Conservation (phyloP, 129 eudicot genomes). For the Deinandra increscens region DNA sequence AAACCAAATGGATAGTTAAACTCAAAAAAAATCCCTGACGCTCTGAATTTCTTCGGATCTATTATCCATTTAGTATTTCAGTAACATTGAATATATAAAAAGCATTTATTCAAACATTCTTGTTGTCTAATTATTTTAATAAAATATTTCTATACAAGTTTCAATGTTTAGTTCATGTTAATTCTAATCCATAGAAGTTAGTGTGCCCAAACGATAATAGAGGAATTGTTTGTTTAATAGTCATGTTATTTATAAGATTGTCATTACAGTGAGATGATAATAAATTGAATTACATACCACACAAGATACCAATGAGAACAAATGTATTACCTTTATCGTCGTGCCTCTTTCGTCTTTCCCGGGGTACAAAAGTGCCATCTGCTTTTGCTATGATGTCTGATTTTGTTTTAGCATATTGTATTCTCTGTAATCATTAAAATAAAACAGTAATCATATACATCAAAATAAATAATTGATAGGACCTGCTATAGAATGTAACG, state of each 20-base stretch:
- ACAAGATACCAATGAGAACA: constrained; percentile 7
- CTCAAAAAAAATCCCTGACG: background rate
- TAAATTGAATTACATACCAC: background rate
- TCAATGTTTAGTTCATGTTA: background rate
- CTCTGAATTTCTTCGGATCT: background rate
- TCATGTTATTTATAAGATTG: background rate
- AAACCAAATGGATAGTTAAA: background rate
- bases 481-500: background rate
- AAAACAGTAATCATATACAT: background rate
- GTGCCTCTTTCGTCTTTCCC: constrained; percentile 90
- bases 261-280: background rate
- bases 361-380: constrained; percentile 93
- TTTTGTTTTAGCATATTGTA: constrained; percentile 94
- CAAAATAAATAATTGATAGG: background rate
- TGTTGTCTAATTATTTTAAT: background rate
- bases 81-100: background rate
- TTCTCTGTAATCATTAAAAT: constrained; percentile 52
- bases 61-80: background rate
- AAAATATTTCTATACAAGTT: background rate
- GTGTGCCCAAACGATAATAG: background rate
- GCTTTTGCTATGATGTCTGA: constrained; percentile 84
- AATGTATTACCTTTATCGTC: constrained; percentile 69
- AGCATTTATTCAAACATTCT: background rate
- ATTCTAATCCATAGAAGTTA: background rate
- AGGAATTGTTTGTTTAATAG: background rate